Percentiles rank a stretch among this genome's conserved stretches.
Evolutionary conservation across 2,329 filamentous ascomycete genomes (phyloP).

Genomic region (Alternaria panax): DNA sequence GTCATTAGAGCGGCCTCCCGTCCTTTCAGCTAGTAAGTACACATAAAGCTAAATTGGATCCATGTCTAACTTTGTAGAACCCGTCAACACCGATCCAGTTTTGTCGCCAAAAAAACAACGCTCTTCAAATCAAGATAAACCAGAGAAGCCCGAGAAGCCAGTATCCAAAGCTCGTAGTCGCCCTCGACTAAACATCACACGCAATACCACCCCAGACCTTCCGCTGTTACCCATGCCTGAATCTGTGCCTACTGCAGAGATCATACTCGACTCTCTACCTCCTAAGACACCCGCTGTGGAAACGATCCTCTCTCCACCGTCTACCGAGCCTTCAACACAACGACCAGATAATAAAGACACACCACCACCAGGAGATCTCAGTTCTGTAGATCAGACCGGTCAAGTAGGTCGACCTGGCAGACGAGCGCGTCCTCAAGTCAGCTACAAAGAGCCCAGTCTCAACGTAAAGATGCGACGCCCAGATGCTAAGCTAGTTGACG

Average conservation of each 20-base stretch:
- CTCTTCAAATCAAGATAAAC: constrained; percentile 35
- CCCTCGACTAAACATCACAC: constrained; percentile 34
- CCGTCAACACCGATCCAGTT: constrained; percentile 57
- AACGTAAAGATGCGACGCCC: constrained; percentile 59
- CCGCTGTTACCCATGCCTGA: constrained; percentile 30
- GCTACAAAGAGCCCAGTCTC: constrained; percentile 59
- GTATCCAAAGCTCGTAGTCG: constrained; percentile 33
- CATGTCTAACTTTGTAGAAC: constrained; percentile 51
- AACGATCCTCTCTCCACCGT: constrained; percentile 55
- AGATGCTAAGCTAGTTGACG: constrained; percentile 56
- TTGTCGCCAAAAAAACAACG: constrained; percentile 53
- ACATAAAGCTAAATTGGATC: constrained; percentile 18
- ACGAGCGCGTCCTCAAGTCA: constrained; percentile 56
- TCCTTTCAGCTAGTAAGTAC: constrained; percentile 54
- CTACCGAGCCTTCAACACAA: constrained; percentile 52
- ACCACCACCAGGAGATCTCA: constrained; percentile 53
- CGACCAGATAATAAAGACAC: constrained; percentile 51
- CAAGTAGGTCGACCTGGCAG: constrained; percentile 52
- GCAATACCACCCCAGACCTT: constrained; percentile 32
- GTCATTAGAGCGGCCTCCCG: constrained; percentile 44
- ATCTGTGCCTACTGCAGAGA: constrained; percentile 36
- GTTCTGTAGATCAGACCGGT: constrained; percentile 42
- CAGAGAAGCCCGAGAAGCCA: constrained; percentile 31
- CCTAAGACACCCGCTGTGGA: constrained; percentile 50
- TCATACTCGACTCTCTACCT: constrained; percentile 47